phyloP scores from a whole-genome alignment of 257 asterid genomes.

The Scutellaria baicalensis region DNA sequence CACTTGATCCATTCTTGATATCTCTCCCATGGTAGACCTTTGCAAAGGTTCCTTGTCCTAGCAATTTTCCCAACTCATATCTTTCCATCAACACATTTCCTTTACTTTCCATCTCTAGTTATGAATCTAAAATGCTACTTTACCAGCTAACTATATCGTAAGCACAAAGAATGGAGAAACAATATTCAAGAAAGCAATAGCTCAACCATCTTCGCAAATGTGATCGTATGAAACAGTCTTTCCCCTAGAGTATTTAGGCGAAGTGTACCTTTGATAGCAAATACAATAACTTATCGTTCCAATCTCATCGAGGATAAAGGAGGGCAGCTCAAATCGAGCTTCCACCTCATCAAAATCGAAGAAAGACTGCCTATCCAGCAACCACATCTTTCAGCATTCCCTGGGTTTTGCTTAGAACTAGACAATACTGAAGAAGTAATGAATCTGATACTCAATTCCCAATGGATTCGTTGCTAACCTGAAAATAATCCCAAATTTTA shows the following conservation, averaged over 20 bases:
- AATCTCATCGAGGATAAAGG: conserved; percentile 42
- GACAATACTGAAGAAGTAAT: conserved; percentile 18
- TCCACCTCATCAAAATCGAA: conserved; percentile 21
- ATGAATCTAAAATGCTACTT: conserved; percentile 7
- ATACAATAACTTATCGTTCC: conserved; percentile 12
- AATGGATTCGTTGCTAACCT: conserved; percentile 16
- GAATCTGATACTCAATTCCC: background rate
- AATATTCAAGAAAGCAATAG: conserved; percentile 3
- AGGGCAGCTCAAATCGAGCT: conserved; percentile 36
- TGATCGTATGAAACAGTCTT: conserved; percentile 30
- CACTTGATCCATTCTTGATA: conserved; percentile 37
- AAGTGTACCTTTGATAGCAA: conserved; percentile 8
- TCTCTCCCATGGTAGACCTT: conserved; percentile 74
- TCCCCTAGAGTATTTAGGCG: background rate
- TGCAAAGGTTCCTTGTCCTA: conserved; percentile 89
- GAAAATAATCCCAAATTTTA: conserved; percentile 9
- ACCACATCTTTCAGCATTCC: conserved; percentile 94
- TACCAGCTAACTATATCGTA: background rate
- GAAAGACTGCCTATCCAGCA: conserved; percentile 30
- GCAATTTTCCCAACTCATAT: conserved; percentile 70
- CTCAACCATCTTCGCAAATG: conserved; percentile 62
- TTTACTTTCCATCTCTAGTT: conserved; percentile 45
- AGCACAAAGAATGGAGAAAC: background rate
- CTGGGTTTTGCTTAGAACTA: conserved; percentile 26
- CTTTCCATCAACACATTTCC: conserved; percentile 47